Evolutionary conservation across 2,329 filamentous ascomycete species (phyloP), one percentile per base, ranked within the genome.

Genomic region (Colletotrichum phormii): DNA sequence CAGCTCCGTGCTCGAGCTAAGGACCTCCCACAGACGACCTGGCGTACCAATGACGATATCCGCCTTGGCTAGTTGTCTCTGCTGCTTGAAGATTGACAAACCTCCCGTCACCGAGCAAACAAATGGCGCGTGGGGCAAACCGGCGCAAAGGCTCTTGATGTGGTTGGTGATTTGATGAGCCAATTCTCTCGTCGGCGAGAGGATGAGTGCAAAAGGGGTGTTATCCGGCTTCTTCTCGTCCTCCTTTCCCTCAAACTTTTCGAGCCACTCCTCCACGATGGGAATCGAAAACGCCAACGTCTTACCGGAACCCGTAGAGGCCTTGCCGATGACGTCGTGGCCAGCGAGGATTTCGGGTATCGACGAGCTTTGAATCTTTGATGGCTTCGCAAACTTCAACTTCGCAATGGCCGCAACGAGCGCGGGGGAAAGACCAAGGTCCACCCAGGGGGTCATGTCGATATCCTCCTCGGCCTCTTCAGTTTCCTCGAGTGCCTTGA

Each of bases 11-110:
- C 93, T 94, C 1, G 91, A 90, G 80, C 93, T 95, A 72, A 98
- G 90, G 6, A 99, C 92, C 80, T 99, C 97, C 97, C 97, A 99
- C 58, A 98, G 82, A 73, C 97, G 91, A 29, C 97, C 97, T 0
- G 97, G 97, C 0, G 97, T 98, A 63, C 92, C 96, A 68, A 99
- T 90, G n/a, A 99, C 91, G 62, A 99, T 94, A 78, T 99, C 95
- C 2, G 96, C 96, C 78, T 92, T 91, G 59, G 91, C 89, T 29
- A 99, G 84, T 78, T 96, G 91, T 60, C 97, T 90, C 79, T 97
- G 93, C 80, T 99, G 97, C 83, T 99, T 99, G 76, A 97, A 93
- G n/a, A 98, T 89, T 2, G 97, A 97, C 37, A 99, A 83, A 53
- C 97, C 97, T 77, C 97, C 97, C 0, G 96, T 99, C 7, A 99